Evolutionary conservation across 2,329 filamentous ascomycete genomes (phyloP).

Genomic region (Aureobasidium melanogenum): DNA sequence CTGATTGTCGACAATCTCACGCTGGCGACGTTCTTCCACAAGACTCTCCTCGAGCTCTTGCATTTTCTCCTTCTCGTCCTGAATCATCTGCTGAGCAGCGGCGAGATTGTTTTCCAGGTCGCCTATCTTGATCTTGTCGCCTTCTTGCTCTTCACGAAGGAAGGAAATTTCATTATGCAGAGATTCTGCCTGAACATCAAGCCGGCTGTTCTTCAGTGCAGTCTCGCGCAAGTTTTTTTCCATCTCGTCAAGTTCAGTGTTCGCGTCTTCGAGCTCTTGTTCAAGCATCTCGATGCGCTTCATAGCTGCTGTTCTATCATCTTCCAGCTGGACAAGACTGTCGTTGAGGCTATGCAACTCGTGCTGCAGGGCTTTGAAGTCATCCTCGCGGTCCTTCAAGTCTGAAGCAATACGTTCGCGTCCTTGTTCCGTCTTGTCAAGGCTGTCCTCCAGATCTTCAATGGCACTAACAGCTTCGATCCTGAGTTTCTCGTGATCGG

Average conservation of each 20-base stretch:
- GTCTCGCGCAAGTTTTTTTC: constrained; percentile 77
- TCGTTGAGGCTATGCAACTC: constrained; percentile 92
- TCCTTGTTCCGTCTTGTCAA: constrained; percentile 60
- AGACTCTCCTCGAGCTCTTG: constrained; percentile 53
- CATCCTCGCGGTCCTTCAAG: constrained; percentile 68
- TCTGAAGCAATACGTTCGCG: constrained; percentile 62
- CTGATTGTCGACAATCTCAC: constrained; percentile 74
- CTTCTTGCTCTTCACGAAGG: constrained; percentile 90
- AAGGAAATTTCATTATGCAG: constrained; percentile 90
- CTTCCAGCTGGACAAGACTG: constrained; percentile 75
- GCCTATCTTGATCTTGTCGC: constrained; percentile 95
- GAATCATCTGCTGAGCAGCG: constrained; percentile 67
- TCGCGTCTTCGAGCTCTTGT: constrained; percentile 71
- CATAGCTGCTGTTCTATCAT: constrained; percentile 73
- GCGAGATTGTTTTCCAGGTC: constrained; percentile 80
- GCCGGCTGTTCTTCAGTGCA: constrained; percentile 77
- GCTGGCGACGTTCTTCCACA: constrained; percentile 70
- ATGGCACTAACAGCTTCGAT: constrained; percentile 52
- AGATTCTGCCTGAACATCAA: constrained; percentile 87
- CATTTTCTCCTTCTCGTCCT: constrained; percentile 69
- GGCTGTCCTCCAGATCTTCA: constrained; percentile 34
- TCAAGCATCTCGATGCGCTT: constrained; percentile 75
- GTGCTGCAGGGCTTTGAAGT: constrained; percentile 81
- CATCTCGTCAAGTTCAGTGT: constrained; percentile 76
- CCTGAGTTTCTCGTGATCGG: constrained; percentile 42